phyloP scores from a whole-genome alignment of 371 early-diverging fungal species.

The Mucor sp. region DNA sequence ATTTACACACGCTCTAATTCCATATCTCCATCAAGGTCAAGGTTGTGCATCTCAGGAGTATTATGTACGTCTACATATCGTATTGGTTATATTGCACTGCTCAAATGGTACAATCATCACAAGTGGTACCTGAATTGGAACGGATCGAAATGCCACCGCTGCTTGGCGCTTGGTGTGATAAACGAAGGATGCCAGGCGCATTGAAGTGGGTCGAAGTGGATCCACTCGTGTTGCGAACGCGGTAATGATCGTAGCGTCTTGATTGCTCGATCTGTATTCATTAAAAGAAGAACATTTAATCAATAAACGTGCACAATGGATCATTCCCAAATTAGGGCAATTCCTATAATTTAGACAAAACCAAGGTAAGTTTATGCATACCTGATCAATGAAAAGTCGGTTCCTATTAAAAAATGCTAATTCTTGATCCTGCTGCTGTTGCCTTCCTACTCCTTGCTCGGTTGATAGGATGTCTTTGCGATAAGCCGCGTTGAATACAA shows the following conservation, averaged over 20 bases:
- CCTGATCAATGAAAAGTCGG: neutral
- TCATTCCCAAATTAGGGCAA: neutral
- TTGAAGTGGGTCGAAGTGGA: neutral
- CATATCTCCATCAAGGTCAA: slow-evolving; percentile 5
- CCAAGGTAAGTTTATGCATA: neutral
- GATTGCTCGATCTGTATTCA: neutral
- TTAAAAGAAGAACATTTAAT: neutral
- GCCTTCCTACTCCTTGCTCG: neutral
- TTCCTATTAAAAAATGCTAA: neutral
- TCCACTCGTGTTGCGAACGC: neutral
- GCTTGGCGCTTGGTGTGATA: neutral
- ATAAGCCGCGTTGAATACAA: neutral
- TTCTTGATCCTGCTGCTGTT: neutral
- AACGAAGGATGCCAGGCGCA: neutral
- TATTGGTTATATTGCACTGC: neutral
- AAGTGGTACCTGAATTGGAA: slow-evolving; percentile 9
- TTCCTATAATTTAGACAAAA: neutral
- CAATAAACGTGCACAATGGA: neutral
- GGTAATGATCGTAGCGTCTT: neutral
- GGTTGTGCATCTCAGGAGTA: slow-evolving; percentile 15
- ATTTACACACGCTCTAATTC: neutral
- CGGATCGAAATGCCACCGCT: neutral
- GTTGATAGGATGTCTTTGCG: neutral
- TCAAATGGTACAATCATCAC: neutral
- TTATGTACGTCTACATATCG: slow-evolving; percentile 4